Conservation (phyloP, 2,329 filamentous ascomycete species). For the Ophiostoma novo-ulmi region DNA sequence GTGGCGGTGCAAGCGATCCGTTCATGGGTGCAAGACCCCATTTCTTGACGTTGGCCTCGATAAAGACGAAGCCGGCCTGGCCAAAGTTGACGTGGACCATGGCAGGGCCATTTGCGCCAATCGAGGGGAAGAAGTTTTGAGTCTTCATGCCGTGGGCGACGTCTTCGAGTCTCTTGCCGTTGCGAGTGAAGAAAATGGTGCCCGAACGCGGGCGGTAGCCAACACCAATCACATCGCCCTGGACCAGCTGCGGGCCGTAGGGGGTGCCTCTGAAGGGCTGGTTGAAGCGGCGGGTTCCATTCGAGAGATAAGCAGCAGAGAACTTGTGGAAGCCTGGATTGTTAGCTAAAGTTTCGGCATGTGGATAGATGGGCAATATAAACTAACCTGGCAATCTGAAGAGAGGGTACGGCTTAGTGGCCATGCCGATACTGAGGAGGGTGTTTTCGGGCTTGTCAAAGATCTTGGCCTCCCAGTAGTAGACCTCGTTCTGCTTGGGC, state of each 20-base stretch:
- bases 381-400: constrained; percentile 70
- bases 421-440: constrained; percentile 83
- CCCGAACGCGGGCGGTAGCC: constrained; percentile 92
- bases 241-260: constrained; percentile 79
- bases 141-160: constrained; percentile 87
- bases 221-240: constrained; percentile 93
- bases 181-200: constrained; percentile 95
- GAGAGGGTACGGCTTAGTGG: constrained; percentile 92
- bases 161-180: constrained; percentile 95
- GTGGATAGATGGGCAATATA: neutral
- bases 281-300: constrained; percentile 80
- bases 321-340: constrained; percentile 69
- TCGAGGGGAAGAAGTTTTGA: constrained; percentile 94
- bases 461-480: constrained; percentile 99
- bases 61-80: constrained; percentile 96
- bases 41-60: constrained; percentile 99
- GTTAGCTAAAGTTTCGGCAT: neutral
- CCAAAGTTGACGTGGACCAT: constrained; percentile 96
- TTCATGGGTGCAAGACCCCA: constrained; percentile 97
- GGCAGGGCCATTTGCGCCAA: constrained; percentile 92
- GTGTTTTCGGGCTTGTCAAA: constrained; percentile 94
- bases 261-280: constrained; percentile 77
- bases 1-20: constrained; percentile 87
- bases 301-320: constrained; percentile 86
- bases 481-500: constrained; percentile 97